Base-by-base conservation (phyloP, 2,329 filamentous ascomycete genomes). In the Endothia cerciana region DNA sequence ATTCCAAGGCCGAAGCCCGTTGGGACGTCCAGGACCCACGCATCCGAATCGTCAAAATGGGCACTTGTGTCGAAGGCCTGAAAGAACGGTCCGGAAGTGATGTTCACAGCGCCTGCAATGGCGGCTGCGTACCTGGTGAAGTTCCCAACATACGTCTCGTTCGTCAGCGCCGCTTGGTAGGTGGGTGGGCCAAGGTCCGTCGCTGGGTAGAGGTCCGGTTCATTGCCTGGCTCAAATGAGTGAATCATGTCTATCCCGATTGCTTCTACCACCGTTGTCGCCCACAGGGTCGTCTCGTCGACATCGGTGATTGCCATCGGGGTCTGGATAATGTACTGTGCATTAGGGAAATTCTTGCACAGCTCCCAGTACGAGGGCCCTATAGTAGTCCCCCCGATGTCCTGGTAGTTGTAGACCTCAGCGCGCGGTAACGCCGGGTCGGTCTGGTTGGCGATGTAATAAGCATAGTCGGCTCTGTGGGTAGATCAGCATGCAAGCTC, bases 211-310 rank as follows among this genome's bases (percentile, higher is more conserved):
- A 75, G 70, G 63, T 78, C 72, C 3, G 76, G 69, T 65, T 78
- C 77, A 45, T 78, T 77, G 15, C 77, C 77, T 2, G 73, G 71
- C 66, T 77, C 75, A 40, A 78, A 76, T 4, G 75, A 74, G 60
- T 77, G 74, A n/a, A 78, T 77, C 22, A 69, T 71, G 51, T 74
- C 73, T 7, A 75, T 40, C 4, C 75, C 74, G 38, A 79, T 72
- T 6, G 57, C 66, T 3, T 72, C 67, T 0, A 75, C 70, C 0
- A 75, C 76, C 7, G 73, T 71, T 33, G 71, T 71, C 2, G 72
- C 69, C 77, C 77, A 79, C 1, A 73, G 72, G 19, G 77, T 67
- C 0, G 76, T 66, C 67, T 77, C 77, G 60, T 72, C 76, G 13
- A 77, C 66, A 53, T 79, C 77, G 6, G 73, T 73, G 19, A 73